Conservation (phyloP, 129 eudicot genomes). For the Oenanthe sinensis region DNA sequence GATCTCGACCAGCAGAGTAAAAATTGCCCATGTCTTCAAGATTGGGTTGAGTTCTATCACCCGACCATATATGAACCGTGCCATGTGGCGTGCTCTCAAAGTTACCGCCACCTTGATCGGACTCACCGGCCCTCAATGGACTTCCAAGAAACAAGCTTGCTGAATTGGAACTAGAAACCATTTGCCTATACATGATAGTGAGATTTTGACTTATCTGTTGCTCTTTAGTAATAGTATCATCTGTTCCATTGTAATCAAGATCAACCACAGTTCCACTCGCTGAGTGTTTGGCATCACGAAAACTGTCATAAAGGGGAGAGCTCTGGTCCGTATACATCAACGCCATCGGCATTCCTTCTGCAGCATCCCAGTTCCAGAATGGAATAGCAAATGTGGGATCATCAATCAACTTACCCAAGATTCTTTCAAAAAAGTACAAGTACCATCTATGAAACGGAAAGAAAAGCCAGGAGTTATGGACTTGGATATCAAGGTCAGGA, state of each 20-base stretch:
- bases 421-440: constrained; percentile 32
- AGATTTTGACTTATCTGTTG: constrained; percentile 25
- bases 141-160: constrained; percentile 27
- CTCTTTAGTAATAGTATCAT: constrained; percentile 1
- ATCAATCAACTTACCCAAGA: constrained; percentile 26
- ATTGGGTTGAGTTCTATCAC: constrained; percentile 25
- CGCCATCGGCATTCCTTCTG: constrained; percentile 40
- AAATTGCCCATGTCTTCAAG: constrained; percentile 50
- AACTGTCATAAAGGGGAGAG: constrained; percentile 26
- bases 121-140: constrained; percentile 31
- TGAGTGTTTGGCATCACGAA: constrained; percentile 35
- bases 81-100: constrained; percentile 40
- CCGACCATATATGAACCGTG: constrained; percentile 42
- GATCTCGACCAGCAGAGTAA: constrained; percentile 59
- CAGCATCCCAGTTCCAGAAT: constrained; percentile 49
- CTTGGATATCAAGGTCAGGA: constrained; percentile 23
- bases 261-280: constrained; percentile 29
- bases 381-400: constrained; percentile 53
- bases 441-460: constrained; percentile 46
- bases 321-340: constrained; percentile 21
- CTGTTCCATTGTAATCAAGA: constrained; percentile 24
- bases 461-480: constrained; percentile 43
- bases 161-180: constrained; percentile 37
- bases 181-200: constrained; percentile 38
- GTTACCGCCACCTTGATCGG: constrained; percentile 30